These are phyloP conservation scores for Diaporthe batatas DNA, from an alignment of 2,329 filamentous ascomycete genomes.

Conservation along the genomic window DNA sequence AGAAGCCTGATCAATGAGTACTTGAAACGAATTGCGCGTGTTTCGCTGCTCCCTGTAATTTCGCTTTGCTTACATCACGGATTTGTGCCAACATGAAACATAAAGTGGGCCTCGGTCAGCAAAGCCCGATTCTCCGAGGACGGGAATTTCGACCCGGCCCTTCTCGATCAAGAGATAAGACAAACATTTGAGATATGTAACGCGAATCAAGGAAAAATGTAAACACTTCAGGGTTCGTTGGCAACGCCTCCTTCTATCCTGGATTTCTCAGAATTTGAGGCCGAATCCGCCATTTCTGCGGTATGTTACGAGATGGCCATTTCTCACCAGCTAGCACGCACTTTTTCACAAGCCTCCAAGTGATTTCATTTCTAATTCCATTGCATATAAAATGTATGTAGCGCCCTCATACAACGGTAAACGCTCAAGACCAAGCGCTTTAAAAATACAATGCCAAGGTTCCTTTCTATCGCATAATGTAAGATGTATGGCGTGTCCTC, in stretches of 20 bases:
- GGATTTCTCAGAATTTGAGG: neutral
- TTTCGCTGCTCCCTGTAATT: neutral
- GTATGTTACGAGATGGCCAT: neutral
- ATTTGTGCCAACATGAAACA: neutral
- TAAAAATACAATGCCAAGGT: no score
- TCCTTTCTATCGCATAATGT: no score
- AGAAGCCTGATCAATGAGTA: neutral
- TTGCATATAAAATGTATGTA: no score
- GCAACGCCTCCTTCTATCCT: no score
- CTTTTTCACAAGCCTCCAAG: neutral
- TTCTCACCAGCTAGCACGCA: neutral
- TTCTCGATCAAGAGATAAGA: neutral
- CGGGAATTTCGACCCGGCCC: neutral
- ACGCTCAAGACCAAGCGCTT: no score
- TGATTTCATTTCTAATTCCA: no score
- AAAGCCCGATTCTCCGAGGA: neutral
- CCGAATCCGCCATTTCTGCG: neutral
- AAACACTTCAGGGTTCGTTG: neutral
- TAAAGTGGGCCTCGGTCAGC: constrained; percentile 1
- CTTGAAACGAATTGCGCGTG: constrained; percentile 6
- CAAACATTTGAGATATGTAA: neutral
- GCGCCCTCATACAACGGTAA: no score
- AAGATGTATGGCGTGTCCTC: no score
- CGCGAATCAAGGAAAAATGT: no score
- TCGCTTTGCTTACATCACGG: constrained; percentile 2